A percentile compares a stretch with the other conserved stretches of the same genome.
phyloP scores from a whole-genome alignment of 2,329 filamentous ascomycete genomes.

The Epichloe amarillans region DNA sequence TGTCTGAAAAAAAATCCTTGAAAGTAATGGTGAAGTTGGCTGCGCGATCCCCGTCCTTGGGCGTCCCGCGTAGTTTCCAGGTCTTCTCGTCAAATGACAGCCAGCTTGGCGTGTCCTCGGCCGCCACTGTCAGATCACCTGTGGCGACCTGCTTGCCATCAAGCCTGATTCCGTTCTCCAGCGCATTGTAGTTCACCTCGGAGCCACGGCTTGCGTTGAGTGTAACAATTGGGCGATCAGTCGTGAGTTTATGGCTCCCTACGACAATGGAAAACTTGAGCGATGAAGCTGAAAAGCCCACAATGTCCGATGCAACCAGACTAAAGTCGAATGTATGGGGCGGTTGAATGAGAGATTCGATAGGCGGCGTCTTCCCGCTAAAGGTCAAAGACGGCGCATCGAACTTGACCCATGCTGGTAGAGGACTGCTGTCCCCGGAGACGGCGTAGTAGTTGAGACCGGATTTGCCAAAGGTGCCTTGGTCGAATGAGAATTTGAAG shows the following conservation, averaged over 20 bases:
- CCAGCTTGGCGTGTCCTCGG: conserved; percentile 51
- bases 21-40: conserved; percentile 51
- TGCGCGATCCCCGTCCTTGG: conserved; percentile 43
- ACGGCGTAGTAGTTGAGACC: conserved; percentile 63
- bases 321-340: conserved; percentile 61
- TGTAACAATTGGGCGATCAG: conserved; percentile 41
- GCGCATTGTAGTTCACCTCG: conserved; percentile 36
- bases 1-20: conserved; percentile 44
- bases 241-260: conserved; percentile 54
- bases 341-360: conserved; percentile 47
- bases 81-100: conserved; percentile 49
- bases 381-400: conserved; percentile 51
- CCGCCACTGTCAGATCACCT: conserved; percentile 39
- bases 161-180: conserved; percentile 39
- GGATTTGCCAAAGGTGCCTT: conserved; percentile 48
- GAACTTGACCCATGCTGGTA: conserved; percentile 79
- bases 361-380: conserved; percentile 54
- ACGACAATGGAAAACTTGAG: conserved; percentile 59
- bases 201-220: conserved; percentile 44
- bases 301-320: conserved; percentile 65
- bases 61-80: conserved; percentile 50
- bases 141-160: conserved; percentile 39
- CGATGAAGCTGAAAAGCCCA: conserved; percentile 58
- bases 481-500: conserved; percentile 40
- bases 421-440: conserved; percentile 62